Conservation (phyloP, 2,329 filamentous ascomycete species). For the Stemphylium lycopersici region DNA sequence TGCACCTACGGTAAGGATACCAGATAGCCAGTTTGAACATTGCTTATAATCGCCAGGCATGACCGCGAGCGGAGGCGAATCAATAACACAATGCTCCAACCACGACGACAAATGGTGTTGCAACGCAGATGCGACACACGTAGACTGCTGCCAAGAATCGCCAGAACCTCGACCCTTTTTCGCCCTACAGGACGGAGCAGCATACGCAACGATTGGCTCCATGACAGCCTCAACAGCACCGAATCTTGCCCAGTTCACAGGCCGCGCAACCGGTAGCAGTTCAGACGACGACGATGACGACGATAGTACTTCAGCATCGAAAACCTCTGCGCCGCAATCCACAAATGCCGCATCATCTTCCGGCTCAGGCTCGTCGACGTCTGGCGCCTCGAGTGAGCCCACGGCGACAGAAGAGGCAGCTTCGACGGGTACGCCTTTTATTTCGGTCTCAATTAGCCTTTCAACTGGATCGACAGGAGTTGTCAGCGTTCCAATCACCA, state of each 20-base stretch:
- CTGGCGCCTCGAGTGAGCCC: conserved; percentile 4
- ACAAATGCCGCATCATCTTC: conserved; percentile 11
- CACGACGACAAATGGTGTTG: conserved; percentile 47
- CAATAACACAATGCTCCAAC: conserved; percentile 40
- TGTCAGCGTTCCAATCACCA: conserved; percentile 28
- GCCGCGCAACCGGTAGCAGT: conserved; percentile 22
- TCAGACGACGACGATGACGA: background rate
- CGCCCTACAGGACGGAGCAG: conserved; percentile 35
- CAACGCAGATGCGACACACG: conserved; percentile 34
- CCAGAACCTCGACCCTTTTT: conserved; percentile 43
- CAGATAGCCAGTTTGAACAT: too few species aligned
- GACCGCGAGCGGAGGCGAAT: conserved; percentile 36
- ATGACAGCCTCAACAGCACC: conserved; percentile 26
- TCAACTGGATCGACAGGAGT: conserved; percentile 34
- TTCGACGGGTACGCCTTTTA: conserved; percentile 21
- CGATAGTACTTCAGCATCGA: conserved; percentile 11
- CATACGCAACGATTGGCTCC: conserved; percentile 42
- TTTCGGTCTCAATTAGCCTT: conserved; percentile 31
- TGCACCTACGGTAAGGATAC: conserved; percentile 41
- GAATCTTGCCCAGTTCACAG: conserved; percentile 35
- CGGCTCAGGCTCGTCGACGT: conserved; percentile 1
- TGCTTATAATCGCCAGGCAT: conserved; percentile 25
- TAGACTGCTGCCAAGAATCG: conserved; percentile 43
- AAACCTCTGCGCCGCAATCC: conserved; percentile 20
- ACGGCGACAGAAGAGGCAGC: conserved; percentile 1